Evolutionary conservation across 331 rosid genomes (phyloP), one percentile per base, ranked within the genome.

Genomic region (Malus hybrid): DNA sequence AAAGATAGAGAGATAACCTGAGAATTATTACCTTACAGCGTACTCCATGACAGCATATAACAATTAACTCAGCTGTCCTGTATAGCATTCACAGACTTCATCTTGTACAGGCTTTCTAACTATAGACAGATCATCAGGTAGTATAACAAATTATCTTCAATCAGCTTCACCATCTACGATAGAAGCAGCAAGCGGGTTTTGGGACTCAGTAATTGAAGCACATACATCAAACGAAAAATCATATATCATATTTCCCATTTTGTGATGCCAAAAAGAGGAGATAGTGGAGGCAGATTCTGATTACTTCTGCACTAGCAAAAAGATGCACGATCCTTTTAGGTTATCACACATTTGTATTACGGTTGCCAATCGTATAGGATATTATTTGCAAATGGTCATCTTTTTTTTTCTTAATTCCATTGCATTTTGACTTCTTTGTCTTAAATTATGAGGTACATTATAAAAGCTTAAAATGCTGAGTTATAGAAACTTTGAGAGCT

Each of bases 1-100:
- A 30, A 5, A 42, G 29, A 57, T 19, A 73, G 39, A 30, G 75
- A 76, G 63, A 69, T 75, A 26, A 33, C 12, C 18, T 52, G 42
- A 44, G 57, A 75, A 80, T n/a, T 56, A 53, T 75, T 86, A 92
- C 97, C 90, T 82, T 71, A 66, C 88, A 66, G 52, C 66, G 50
- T 82, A 84, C 75, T 86, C 93, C 97, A 92, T 92, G 53, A 72
- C 62, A 53, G 75, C 57, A 24, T 10, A 60, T 28, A 64, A 66
- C 22, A 76, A 70, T 73, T 58, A 72, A 72, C 62, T 77, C 48
- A 87, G 77, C 66, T 62, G 22, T 78, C 67, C 52, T 16, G 29
- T 74, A 76, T 78, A 77, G 32, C 76, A 75, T 78, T 73, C 64
- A 53, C 58, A 63, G 63, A 48, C 70, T 58, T 48, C 77, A 61